phyloP scores from a whole-genome alignment of 768 basidiomycete genomes.

The Tricholoma hemisulphureum region DNA sequence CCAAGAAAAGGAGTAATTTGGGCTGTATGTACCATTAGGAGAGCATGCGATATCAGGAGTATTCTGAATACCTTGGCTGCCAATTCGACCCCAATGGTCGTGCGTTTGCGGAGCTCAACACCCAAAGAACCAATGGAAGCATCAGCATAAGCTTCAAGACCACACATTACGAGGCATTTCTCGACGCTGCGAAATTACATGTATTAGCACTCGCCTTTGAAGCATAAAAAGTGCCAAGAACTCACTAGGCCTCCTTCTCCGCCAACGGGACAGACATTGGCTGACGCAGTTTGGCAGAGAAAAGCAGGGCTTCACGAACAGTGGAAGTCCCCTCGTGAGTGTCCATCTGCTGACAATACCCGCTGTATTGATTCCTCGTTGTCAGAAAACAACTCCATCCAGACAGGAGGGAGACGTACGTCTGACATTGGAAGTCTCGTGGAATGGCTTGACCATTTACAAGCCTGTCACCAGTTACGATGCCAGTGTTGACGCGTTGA shows the following conservation, averaged over 20 bases:
- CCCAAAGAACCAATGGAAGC: constrained; percentile 59
- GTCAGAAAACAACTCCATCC: neutral
- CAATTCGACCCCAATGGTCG: constrained; percentile 61
- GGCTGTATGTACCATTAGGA: constrained; percentile 43
- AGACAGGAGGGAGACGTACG: constrained; percentile 22
- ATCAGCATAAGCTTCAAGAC: constrained; percentile 58
- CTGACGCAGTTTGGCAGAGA: constrained; percentile 80
- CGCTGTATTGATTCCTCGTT: constrained; percentile 37
- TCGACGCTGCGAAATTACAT: constrained; percentile 33
- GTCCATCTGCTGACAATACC: constrained; percentile 87
- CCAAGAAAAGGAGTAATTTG: constrained; percentile 77
- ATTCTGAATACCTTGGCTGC: constrained; percentile 38
- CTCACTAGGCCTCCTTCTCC: constrained; percentile 81
- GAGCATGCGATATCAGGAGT: neutral
- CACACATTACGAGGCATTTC: constrained; percentile 59
- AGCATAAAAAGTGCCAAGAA: constrained; percentile 5
- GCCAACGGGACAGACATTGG: constrained; percentile 56
- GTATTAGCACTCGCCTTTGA: neutral
- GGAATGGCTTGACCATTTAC: constrained; percentile 56
- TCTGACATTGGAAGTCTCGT: constrained; percentile 62
- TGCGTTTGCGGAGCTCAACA: constrained; percentile 52
- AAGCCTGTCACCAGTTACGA: constrained; percentile 49
- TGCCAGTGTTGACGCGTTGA: constrained; percentile 46
- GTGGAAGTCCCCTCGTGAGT: constrained; percentile 73
- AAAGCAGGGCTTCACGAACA: constrained; percentile 76